Conservation (phyloP, 208 protist genomes). For the Porcisia hertigi region DNA sequence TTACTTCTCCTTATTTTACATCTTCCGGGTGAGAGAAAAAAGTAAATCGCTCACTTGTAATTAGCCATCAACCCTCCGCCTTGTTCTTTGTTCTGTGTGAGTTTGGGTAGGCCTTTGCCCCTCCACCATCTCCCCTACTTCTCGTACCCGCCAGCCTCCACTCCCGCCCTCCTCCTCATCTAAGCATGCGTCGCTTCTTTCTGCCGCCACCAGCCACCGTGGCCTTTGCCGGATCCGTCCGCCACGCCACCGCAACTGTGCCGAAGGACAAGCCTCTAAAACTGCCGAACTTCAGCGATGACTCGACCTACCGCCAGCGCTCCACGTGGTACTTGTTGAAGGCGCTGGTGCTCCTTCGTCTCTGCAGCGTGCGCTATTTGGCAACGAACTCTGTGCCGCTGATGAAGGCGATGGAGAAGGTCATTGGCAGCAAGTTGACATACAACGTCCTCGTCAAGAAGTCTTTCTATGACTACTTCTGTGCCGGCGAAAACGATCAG, state of each 20-base stretch:
- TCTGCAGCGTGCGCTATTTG: constrained; percentile 72
- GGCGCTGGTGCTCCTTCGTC: constrained; percentile 64
- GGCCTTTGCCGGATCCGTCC: constrained; percentile 17
- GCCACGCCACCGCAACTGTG: constrained; percentile 11
- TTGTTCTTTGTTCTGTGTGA: background rate
- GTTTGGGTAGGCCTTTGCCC: background rate
- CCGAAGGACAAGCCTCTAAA: constrained; percentile 6
- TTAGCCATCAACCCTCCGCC: background rate
- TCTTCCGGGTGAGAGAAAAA: background rate
- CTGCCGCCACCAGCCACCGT: constrained; percentile 13
- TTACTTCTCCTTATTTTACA: background rate
- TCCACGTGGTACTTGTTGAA: constrained; percentile 79
- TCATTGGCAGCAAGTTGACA: constrained; percentile 75
- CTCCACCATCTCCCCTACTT: background rate
- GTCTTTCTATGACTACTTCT: constrained; percentile 95
- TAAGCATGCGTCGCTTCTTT: constrained; percentile 43
- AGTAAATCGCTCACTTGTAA: background rate
- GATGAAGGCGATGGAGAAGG: constrained; percentile 67
- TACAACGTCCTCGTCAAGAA: constrained; percentile 80
- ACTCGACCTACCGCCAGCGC: constrained; percentile 61
- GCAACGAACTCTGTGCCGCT: constrained; percentile 76
- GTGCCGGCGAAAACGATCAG: constrained; percentile 91
- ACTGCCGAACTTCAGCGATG: constrained; percentile 62
- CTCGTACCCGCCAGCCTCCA: background rate
- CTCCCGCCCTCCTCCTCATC: background rate